Conservation (phyloP, 176 grass and related monocot genomes). For the Oryza officinalis region DNA sequence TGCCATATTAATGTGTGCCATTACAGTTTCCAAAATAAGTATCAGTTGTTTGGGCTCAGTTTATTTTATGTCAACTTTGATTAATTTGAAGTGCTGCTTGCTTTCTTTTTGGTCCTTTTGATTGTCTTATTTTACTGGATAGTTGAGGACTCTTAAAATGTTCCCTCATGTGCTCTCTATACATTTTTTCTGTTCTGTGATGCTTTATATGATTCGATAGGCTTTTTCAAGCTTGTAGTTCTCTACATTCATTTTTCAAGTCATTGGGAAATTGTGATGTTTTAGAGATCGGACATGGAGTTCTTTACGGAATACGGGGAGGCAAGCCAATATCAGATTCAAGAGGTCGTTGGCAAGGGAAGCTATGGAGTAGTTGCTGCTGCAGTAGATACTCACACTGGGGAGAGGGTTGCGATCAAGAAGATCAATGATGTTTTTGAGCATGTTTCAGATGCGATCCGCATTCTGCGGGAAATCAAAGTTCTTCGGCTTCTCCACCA, state of each 20-base stretch:
- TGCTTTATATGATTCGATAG: constrained; percentile 9
- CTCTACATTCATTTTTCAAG: constrained; percentile 9
- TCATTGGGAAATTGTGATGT: constrained; percentile 30
- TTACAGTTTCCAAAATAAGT: constrained; percentile 8
- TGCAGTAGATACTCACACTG: constrained; percentile 67
- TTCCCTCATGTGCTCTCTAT: constrained; percentile 8
- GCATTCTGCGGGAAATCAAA: constrained; percentile 86
- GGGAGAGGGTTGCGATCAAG: constrained; percentile 81
- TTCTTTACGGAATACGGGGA: constrained; percentile 95
- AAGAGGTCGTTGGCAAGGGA: constrained; percentile 79
- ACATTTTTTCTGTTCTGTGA: neutral
- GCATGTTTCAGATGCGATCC: constrained; percentile 68
- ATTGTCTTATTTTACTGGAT: constrained; percentile 16
- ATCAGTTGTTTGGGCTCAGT: neutral
- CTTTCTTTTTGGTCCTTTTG: constrained; percentile 17
- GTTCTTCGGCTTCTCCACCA: constrained; percentile 71
- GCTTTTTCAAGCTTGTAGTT: constrained; percentile 23
- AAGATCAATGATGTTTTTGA: constrained; percentile 85
- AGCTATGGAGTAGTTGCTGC: constrained; percentile 87
- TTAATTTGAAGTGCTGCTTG: constrained; percentile 5
- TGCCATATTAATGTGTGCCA: neutral
- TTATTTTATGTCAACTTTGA: constrained; percentile 11
- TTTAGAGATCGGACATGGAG: constrained; percentile 57
- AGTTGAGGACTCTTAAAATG: constrained; percentile 5
- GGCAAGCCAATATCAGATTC: constrained; percentile 69